Evolutionary conservation across 257 asterid genomes (phyloP).

Genomic region (Penstemon newberryi): DNA sequence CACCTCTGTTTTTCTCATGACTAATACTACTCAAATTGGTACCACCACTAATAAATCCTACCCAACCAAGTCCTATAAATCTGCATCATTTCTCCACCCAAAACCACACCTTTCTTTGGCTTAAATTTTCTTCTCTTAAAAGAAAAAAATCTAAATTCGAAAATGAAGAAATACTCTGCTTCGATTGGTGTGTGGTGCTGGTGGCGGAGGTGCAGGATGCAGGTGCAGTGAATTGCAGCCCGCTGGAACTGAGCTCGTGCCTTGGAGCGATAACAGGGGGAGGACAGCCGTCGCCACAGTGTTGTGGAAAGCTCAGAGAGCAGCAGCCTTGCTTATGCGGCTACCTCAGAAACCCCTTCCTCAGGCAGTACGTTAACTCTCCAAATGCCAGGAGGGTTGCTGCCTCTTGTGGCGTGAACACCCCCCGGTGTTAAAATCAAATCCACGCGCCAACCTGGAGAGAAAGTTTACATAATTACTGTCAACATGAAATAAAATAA

Average conservation of each 20-base stretch:
- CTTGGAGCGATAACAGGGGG: neutral
- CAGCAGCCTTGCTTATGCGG: constrained; percentile 35
- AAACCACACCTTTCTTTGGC: too few relatives aligned
- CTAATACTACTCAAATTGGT: too few relatives aligned
- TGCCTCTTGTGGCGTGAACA: constrained; percentile 23
- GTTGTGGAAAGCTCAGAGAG: constrained; percentile 34
- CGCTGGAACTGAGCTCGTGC: constrained; percentile 28
- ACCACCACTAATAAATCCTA: too few relatives aligned
- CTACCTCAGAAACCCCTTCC: constrained; percentile 23
- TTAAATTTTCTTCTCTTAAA: too few relatives aligned
- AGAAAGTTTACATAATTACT: too few relatives aligned
- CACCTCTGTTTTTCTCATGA: too few relatives aligned
- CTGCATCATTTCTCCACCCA: too few relatives aligned
- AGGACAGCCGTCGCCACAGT: constrained; percentile 20
- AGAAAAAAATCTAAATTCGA: neutral
- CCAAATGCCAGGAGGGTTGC: constrained; percentile 17
- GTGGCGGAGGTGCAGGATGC: neutral
- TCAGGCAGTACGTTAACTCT: constrained; percentile 21
- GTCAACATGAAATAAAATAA: too few relatives aligned
- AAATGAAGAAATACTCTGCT: constrained; percentile 8
- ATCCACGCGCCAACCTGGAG: too few relatives aligned
- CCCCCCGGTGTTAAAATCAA: constrained; percentile 22
- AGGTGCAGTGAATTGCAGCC: constrained; percentile 17
- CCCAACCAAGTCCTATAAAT: too few relatives aligned
- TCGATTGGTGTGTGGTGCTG: neutral